phyloP scores from a whole-genome alignment of 1,284 basidiomycete genomes.

The Pseudomicrostroma phylloplanum region DNA sequence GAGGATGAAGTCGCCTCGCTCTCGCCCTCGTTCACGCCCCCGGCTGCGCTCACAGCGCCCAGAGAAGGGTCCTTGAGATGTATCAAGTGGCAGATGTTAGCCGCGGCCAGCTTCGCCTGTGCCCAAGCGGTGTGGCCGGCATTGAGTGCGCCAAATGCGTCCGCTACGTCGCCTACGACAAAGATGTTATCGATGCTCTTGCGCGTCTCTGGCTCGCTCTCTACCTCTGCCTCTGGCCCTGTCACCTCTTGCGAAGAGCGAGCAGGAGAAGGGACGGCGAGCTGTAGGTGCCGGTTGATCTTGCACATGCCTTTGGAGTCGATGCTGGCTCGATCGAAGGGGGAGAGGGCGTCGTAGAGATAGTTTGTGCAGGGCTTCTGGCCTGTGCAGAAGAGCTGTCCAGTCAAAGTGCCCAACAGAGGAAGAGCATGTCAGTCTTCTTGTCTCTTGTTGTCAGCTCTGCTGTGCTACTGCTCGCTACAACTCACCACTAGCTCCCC shows the following conservation, averaged over 20 bases:
- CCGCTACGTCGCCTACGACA: constrained; percentile 27
- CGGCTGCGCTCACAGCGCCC: too few species aligned
- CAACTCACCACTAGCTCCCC: constrained; percentile 18
- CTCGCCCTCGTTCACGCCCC: neutral
- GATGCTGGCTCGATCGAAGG: neutral
- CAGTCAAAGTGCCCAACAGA: neutral
- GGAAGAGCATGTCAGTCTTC: too few species aligned
- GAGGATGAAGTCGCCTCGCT: neutral
- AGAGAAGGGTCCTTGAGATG: constrained; percentile 1
- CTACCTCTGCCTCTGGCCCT: neutral
- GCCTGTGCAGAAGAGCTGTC: constrained; percentile 23
- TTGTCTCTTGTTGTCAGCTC: too few species aligned
- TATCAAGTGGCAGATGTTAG: constrained; percentile 15
- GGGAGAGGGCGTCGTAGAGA: constrained; percentile 9
- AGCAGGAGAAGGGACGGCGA: neutral
- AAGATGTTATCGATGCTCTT: constrained; percentile 16
- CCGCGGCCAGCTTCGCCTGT: constrained; percentile 24
- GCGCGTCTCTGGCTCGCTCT: neutral
- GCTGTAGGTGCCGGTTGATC: constrained; percentile 19
- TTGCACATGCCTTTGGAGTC: constrained; percentile 17
- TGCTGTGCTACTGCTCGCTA: too few species aligned
- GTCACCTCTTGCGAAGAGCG: neutral
- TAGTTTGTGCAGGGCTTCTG: constrained; percentile 22
- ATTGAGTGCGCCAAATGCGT: constrained; percentile 31
- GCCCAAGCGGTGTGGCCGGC: constrained; percentile 30